Evolutionary conservation across 2,329 filamentous ascomycete species (phyloP), one percentile per base, ranked within the genome.

Genomic region (Davidsoniella australis): DNA sequence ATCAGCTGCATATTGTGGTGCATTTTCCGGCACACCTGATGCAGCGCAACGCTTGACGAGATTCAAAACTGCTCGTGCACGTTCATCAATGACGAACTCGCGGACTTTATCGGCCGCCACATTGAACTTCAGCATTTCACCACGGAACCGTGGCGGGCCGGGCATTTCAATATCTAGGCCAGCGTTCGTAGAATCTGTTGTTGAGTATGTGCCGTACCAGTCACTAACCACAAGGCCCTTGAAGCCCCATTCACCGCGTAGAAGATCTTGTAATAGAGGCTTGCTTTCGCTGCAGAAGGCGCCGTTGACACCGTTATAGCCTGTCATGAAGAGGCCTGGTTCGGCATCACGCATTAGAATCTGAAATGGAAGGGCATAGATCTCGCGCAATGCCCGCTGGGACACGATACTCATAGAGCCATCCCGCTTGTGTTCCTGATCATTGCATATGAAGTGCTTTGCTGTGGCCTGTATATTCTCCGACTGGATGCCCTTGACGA

Each of bases 361-460:
- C 61, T 76, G 72, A 58, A 78, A 78, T 0, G 74, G 72, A 45
- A 75, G 63, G 6, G 72, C 60, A 55, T 78, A 77, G 41, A 78
- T 71, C 63, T 78, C 74, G 33, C 75, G 68, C 51, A 78, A 61
- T 9, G 73, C 72, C 20, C 74, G 66, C 55, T 73, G 68, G 0
- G 72, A 74, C 29, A 78, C 60, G 42, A 74, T 69, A 51, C 66
- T 68, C 54, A 76, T 66, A 0, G 76, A 71, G 6, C 67, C 69
- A 61, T 73, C 73, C 16, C 74, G 67, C 60, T 68, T 69, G 56
- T 76, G 71, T 58, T 78, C 74, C 56, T 76, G 73, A 56, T 78
- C 75, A 54, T 78, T 78, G 61, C 72, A 75, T 17, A 76, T 68
- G 58, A 76, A 78, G 59, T 78, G 75, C 64, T 78, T 78, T 52